Evolutionary conservation across 2,329 filamentous ascomycete genomes (phyloP), one percentile per base, ranked within the genome.

Genomic region (Microsporum canis): DNA sequence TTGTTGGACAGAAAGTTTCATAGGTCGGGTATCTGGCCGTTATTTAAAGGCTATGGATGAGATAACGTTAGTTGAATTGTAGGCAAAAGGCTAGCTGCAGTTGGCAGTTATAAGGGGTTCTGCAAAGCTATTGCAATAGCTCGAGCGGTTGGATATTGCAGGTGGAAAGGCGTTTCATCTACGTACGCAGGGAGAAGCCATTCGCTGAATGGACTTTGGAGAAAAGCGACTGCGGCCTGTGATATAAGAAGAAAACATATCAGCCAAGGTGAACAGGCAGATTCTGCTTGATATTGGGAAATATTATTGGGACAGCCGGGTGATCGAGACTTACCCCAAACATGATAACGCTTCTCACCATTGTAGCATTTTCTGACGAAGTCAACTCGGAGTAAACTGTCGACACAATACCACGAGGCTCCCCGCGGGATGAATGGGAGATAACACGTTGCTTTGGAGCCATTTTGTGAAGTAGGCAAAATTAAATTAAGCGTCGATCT

Each of bases 141-240:
- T 23, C 17, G 17, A 23, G 17, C 17, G 17, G 17, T 23, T 23
- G 17, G 17, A 23, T 23, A 23, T 23, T 23, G 1, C 14, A 5
- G 39, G 12, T n/a, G n/a, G 14, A n/a, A 14, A 39, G 17, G 6
- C 6, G 36, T 29, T 6, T 29, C 5, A 10, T 51, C 80, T 61
- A 75, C 75, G 75, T 72, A 77, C 75, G 84, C 82, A 72, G 86
- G 85, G 65, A 88, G 79, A 62, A 88, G 79, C 68, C 83, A 77
- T 71, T 88, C 86, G 73, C 82, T 82, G 78, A 84, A 85, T 60
- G 83, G 82, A 76, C 84, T 88, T 62, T 84, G 79, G 66, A 88
- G 79, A 73, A 88, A 84, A 41, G 84, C 80, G 60, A 88, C 80
- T 49, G 84, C 84, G 66, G 77, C 82, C 84, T 88, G 62, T 62